Percentiles rank a stretch among this genome's conserved stretches.
Evolutionary conservation across 805 yeast species (phyloP).

Genomic region (Metschnikowia gruessii): DNA sequence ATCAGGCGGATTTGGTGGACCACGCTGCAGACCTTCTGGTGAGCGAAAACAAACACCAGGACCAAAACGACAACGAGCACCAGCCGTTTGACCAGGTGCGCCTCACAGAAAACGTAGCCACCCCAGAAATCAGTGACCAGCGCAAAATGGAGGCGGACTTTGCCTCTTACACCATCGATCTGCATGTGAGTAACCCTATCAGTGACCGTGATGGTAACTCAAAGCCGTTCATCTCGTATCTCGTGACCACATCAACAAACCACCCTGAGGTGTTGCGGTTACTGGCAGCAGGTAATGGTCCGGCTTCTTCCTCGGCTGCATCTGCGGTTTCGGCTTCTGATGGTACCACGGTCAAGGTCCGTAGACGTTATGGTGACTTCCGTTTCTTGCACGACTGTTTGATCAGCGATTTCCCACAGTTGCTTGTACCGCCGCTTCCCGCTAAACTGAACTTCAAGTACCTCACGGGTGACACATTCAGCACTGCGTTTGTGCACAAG

Average conservation of each 20-base stretch:
- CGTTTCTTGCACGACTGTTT: conserved; percentile 72
- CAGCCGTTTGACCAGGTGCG: neutral
- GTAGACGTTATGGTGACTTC: conserved; percentile 88
- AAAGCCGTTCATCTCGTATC: conserved; percentile 72
- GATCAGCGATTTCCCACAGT: conserved; percentile 74
- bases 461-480: conserved; percentile 89
- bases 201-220: conserved; percentile 68
- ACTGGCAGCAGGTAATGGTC: conserved; percentile 5
- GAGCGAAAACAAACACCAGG: neutral
- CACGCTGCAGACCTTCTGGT: no score
- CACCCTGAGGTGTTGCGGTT: conserved; percentile 52
- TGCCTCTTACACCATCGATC: conserved; percentile 15
- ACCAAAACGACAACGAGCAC: neutral
- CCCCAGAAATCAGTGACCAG: conserved; percentile 6
- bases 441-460: conserved; percentile 89
- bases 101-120: conserved; percentile 28
- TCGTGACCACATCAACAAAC: conserved; percentile 60
- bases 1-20: no score
- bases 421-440: conserved; percentile 90
- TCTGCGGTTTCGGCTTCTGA: no score
- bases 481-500: conserved; percentile 77
- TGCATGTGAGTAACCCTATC: conserved; percentile 56
- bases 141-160: conserved; percentile 17
- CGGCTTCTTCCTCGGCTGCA: neutral
- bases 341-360: conserved; percentile 43